Percentiles rank a stretch among this genome's conserved stretches.
Evolutionary conservation across 129 eudicot species (phyloP).

Genomic region (Heracleum sosnowskyi): DNA sequence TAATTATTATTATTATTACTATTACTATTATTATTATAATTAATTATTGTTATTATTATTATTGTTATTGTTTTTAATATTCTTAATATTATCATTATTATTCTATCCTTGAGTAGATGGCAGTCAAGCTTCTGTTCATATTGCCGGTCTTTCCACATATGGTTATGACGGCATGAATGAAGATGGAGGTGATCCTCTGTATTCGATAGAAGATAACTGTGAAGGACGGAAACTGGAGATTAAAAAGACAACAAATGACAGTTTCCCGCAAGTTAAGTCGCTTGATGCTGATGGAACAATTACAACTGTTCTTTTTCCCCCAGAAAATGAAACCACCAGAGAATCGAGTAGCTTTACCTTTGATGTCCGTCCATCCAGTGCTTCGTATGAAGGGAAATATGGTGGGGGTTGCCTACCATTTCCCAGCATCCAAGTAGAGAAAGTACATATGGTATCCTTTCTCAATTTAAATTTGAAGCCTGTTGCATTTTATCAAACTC

Average conservation of each 20-base stretch:
- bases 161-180: conserved; percentile 16
- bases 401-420: conserved; percentile 33
- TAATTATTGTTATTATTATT: too few species aligned
- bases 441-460: conserved; percentile 18
- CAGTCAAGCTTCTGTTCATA: conserved; percentile 24
- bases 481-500: not conserved
- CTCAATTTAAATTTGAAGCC: not conserved
- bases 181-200: conserved; percentile 27
- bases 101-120: conserved; percentile 21
- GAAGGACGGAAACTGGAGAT: conserved; percentile 22
- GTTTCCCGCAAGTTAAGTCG: conserved; percentile 11
- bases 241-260: conserved; percentile 23
- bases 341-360: conserved; percentile 38
- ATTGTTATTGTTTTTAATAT: not conserved
- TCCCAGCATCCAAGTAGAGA: conserved; percentile 32
- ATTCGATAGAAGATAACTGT: conserved; percentile 28
- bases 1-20: too few species aligned
- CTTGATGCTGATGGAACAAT: conserved; percentile 10
- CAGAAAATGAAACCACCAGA: conserved; percentile 24
- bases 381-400: conserved; percentile 32
- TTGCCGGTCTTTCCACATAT: conserved; percentile 13
- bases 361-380: conserved; percentile 45
- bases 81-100: conserved; percentile 10
- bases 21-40: too few species aligned
- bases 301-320: conserved; percentile 11